Conservation (phyloP, 73 alveolate species). For the Paramecium sonneborni region DNA sequence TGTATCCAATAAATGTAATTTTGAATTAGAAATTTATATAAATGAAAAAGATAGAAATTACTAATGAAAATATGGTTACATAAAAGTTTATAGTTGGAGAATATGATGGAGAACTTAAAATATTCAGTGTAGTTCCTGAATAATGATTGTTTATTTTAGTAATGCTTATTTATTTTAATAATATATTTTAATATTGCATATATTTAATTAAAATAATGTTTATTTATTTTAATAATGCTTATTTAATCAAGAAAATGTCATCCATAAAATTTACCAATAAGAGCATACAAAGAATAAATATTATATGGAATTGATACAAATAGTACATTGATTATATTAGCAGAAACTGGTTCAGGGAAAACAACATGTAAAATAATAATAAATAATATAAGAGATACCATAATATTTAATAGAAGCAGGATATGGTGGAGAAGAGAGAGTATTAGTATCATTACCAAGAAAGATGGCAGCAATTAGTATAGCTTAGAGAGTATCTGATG, state of each 20-base stretch:
- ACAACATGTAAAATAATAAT: slow-evolving; percentile 75
- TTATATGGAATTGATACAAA: slow-evolving; percentile 77
- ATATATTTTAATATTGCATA: too few relatives aligned
- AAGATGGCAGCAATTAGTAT: slow-evolving; percentile 91
- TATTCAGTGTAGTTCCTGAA: neutral
- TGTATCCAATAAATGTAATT: neutral
- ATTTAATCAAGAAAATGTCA: slow-evolving; percentile 26
- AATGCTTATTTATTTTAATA: too few relatives aligned
- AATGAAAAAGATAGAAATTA: neutral
- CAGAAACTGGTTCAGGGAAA: slow-evolving; percentile 97
- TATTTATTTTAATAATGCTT: neutral
- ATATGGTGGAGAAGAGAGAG: slow-evolving; percentile 75
- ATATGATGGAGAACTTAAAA: neutral
- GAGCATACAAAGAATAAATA: slow-evolving; percentile 69
- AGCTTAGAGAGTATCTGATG: slow-evolving; percentile 87
- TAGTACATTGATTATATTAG: slow-evolving; percentile 81
- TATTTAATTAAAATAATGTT: too few relatives aligned
- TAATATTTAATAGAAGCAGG: slow-evolving; percentile 88
- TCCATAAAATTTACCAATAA: slow-evolving; percentile 36
- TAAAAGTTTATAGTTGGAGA: neutral
- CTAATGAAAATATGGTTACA: neutral
- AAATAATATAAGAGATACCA: slow-evolving; percentile 73
- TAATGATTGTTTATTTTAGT: too few relatives aligned
- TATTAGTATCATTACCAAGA: slow-evolving; percentile 84
- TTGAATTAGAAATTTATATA: neutral